Conservation (phyloP, 202 grass and related monocot species). For the Brachypodium distachyon region DNA sequence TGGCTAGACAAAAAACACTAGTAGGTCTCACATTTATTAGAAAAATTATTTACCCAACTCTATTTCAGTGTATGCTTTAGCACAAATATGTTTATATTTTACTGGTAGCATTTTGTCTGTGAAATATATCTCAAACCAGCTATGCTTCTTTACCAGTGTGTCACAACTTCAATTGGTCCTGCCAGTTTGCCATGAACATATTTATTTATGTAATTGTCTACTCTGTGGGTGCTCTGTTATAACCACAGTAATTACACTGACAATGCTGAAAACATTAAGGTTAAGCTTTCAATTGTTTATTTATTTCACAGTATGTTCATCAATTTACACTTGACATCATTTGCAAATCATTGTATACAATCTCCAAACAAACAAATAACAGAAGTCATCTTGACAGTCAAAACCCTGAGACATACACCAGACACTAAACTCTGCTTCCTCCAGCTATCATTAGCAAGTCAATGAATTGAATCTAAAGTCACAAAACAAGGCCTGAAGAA, state of each 20-base stretch:
- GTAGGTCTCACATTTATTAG: neutral
- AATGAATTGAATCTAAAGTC: neutral
- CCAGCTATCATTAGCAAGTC: neutral
- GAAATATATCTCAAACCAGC: neutral
- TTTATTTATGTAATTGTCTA: neutral
- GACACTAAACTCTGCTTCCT: neutral
- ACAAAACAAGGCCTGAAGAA: conserved; percentile 4
- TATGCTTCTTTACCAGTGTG: neutral
- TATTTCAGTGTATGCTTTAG: neutral
- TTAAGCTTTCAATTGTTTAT: neutral
- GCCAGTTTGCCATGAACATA: neutral
- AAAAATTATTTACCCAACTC: neutral
- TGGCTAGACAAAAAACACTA: neutral
- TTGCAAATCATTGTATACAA: neutral
- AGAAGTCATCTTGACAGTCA: neutral
- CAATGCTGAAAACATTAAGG: neutral
- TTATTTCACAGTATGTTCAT: neutral
- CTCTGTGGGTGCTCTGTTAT: neutral
- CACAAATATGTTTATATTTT: neutral
- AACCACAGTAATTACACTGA: neutral
- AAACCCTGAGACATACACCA: neutral
- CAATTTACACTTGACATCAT: neutral
- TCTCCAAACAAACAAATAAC: neutral
- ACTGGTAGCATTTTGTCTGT: neutral
- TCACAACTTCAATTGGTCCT: neutral